Evolutionary conservation across 148 eudicot species (phyloP).

Genomic region (Cornus suecica): DNA sequence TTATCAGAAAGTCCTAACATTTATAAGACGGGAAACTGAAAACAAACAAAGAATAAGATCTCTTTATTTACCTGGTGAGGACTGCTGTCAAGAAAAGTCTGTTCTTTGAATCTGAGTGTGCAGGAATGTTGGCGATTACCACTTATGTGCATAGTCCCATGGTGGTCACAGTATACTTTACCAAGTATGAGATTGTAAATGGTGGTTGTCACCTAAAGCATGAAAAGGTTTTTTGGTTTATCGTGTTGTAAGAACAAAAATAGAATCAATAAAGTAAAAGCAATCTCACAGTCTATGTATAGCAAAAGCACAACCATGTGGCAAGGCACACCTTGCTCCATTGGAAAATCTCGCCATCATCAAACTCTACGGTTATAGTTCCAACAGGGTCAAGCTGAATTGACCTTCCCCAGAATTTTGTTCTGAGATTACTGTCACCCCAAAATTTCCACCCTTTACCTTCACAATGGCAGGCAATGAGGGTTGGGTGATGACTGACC

Average conservation of each 20-base stretch:
- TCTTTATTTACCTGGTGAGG: slow-evolving; percentile 71
- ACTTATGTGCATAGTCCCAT: slow-evolving; percentile 82
- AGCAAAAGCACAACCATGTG: neutral
- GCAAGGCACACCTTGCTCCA: slow-evolving; percentile 79
- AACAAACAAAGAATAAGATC: neutral
- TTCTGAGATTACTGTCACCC: slow-evolving; percentile 86
- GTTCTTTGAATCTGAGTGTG: slow-evolving; percentile 90
- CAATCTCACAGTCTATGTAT: neutral
- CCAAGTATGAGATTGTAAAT: slow-evolving; percentile 90
- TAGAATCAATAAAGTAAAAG: neutral
- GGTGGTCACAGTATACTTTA: slow-evolving; percentile 82
- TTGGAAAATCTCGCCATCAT: slow-evolving; percentile 86
- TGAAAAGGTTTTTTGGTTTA: neutral
- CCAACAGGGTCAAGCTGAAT: slow-evolving; percentile 99
- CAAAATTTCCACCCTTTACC: slow-evolving; percentile 97
- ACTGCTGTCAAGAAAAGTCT: slow-evolving; percentile 76
- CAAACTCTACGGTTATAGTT: slow-evolving; percentile 71
- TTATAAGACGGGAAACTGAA: neutral
- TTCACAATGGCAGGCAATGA: slow-evolving; percentile 92
- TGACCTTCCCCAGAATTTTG: slow-evolving; percentile 94
- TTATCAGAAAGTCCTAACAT: neutral
- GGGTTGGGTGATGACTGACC: slow-evolving; percentile 95
- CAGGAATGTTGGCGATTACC: slow-evolving; percentile 81
- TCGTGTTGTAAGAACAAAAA: neutral
- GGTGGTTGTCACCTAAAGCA: slow-evolving; percentile 77